Base-by-base conservation (phyloP, 2,329 filamentous ascomycete genomes). In the Ascomycota sp. region DNA sequence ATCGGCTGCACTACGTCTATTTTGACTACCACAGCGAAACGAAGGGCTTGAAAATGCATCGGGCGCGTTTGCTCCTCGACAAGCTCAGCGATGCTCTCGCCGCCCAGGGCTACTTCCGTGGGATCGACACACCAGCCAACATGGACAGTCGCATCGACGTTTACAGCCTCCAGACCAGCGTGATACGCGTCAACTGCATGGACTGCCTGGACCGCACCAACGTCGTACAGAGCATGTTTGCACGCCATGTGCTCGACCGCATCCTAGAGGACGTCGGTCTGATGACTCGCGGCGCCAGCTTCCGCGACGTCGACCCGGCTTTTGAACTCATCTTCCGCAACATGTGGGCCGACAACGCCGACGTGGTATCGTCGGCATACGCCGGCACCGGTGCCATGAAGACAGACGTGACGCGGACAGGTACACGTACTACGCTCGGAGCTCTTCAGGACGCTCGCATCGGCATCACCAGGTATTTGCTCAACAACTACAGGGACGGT, bases 1-100 rank as follows among this genome's bases (percentile, higher is more conserved):
- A 94, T 50, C 75, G 75, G 27, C 59, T 98, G 27, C 86, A 98
- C 56, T 98, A 98, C 52, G 57, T 95, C 43, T 98, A 95, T 59
- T 98, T 98, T 48, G 89, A 98, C 56, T 98, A 91, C 52, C 91
- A 98, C 58, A 83, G 76, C 46, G 89, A 98, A 56, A 98, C 91
- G 29, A 94, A 94, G 55, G 86, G 86, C 23, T 64, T 94, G 43
- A 74, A 79, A 45, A 93, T 89, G 79, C 76, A 98, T 50, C 80
- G 85, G 29, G 85, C 86, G 0, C 75, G 86, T 51, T 63, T 91
- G 25, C 65, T 98, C 15, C 63, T 98, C 34, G 79, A 94, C 40
- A 75, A 77, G 46, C 62, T 98, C 31, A 69, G 72, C 30, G 72
- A 80, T 27, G 77, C 76, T 8, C 61, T 98, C 6, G 57, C 74